Evolutionary conservation across 2,329 filamentous ascomycete genomes (phyloP).

Genomic region (Claviceps humidiphila): DNA sequence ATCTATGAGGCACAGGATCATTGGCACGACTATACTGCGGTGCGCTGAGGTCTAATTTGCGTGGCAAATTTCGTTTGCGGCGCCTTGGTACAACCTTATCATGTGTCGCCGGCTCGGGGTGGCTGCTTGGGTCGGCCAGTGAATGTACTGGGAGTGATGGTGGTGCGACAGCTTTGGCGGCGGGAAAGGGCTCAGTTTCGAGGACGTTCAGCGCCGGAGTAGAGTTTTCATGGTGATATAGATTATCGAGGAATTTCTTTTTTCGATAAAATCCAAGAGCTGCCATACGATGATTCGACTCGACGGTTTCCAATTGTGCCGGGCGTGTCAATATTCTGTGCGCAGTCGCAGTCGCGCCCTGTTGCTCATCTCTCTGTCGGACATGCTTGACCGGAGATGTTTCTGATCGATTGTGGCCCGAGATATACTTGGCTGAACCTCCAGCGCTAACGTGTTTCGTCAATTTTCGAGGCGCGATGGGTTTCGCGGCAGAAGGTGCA

Average conservation of each 20-base stretch:
- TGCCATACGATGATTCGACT: conserved; percentile 19
- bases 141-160: neutral
- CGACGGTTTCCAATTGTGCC: conserved; percentile 42
- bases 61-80: conserved; percentile 32
- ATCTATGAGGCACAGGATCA: conserved; percentile 30
- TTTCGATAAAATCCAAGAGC: conserved; percentile 31
- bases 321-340: conserved; percentile 19
- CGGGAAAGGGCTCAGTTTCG: neutral
- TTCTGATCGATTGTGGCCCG: neutral
- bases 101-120: neutral
- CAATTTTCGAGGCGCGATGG: conserved; percentile 11
- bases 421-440: conserved; percentile 15
- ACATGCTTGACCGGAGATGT: neutral
- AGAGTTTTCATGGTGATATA: conserved; percentile 30
- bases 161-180: neutral
- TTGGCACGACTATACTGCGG: conserved; percentile 40
- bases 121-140: neutral
- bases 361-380: neutral
- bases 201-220: neutral
- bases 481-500: neutral
- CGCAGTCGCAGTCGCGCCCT: neutral
- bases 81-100: conserved; percentile 15
- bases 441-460: conserved; percentile 16
- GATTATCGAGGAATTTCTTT: conserved; percentile 41
- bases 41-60: conserved; percentile 32